Evolutionary conservation across 345 rosid genomes (phyloP).

Genomic region (Microthlaspi erraticum): DNA sequence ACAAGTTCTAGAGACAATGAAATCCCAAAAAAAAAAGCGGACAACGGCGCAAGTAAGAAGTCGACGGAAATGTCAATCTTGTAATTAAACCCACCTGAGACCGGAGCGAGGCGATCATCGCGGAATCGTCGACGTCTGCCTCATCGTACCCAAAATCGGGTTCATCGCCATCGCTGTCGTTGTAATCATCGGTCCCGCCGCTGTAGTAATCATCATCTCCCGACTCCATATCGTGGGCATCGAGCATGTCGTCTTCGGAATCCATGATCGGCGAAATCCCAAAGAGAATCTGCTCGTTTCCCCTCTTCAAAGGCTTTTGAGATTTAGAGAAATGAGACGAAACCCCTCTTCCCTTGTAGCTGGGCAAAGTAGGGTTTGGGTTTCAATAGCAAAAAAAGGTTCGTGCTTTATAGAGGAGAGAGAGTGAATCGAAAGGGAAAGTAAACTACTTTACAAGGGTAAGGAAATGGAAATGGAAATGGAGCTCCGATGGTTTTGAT

Average conservation of each 20-base stretch:
- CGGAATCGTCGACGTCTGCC: conserved; percentile 58
- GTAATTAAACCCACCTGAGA: conserved; percentile 53
- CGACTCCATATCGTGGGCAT: conserved; percentile 66
- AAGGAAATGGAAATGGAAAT: background rate
- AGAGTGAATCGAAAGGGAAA: conserved; percentile 20
- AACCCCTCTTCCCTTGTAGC: conserved; percentile 20
- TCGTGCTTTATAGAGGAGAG: conserved; percentile 14
- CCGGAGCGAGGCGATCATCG: conserved; percentile 50
- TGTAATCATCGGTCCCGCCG: conserved; percentile 67
- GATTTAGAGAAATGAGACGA: conserved; percentile 22
- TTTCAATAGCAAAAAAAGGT: conserved; percentile 10
- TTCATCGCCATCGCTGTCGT: conserved; percentile 52
- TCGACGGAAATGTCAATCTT: background rate
- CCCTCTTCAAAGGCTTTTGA: background rate
- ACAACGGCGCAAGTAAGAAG: background rate
- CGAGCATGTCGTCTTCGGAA: conserved; percentile 73
- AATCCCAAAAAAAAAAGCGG: background rate
- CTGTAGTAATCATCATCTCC: conserved; percentile 77
- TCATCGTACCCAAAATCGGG: conserved; percentile 60
- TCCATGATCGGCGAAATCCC: conserved; percentile 53
- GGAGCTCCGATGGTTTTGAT: background rate
- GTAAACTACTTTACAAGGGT: conserved; percentile 2
- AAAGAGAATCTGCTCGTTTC: background rate
- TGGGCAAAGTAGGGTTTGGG: conserved; percentile 40
- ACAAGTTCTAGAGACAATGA: background rate